Evolutionary conservation across 331 rosid genomes (phyloP).

Genomic region (Cydonia oblonga): DNA sequence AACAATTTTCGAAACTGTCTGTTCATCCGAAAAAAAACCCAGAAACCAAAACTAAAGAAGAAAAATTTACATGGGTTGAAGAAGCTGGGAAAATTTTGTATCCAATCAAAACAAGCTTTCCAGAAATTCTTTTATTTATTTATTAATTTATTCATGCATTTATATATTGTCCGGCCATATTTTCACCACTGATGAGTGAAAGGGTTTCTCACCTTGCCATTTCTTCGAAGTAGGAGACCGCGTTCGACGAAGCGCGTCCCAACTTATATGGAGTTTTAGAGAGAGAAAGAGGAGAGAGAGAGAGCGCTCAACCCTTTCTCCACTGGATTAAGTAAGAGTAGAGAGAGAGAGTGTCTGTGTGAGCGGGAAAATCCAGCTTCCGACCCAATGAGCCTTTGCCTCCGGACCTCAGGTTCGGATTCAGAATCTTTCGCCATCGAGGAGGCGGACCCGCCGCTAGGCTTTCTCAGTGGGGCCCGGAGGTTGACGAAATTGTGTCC

Average conservation of each 20-base stretch:
- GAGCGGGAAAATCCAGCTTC: slow-evolving; percentile 59
- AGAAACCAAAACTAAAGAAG: neutral
- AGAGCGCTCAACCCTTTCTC: neutral
- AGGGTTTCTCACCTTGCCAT: slow-evolving; percentile 7
- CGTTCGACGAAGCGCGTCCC: neutral
- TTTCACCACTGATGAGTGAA: too few species aligned
- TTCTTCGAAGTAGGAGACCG: neutral
- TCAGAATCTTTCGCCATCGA: neutral
- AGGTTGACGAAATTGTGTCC: neutral
- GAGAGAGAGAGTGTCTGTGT: neutral
- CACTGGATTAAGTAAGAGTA: slow-evolving; percentile 16
- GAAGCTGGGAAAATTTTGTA: neutral
- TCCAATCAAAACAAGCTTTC: neutral
- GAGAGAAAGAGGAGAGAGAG: neutral
- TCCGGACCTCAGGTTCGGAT: slow-evolving; percentile 17
- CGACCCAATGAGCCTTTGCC: neutral
- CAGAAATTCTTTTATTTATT: too few species aligned
- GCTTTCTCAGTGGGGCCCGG: too few species aligned
- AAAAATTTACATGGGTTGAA: neutral
- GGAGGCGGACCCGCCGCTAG: too few species aligned
- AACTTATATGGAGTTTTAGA: neutral
- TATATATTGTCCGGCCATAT: too few species aligned
- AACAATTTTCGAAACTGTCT: neutral
- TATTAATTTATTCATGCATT: too few species aligned
- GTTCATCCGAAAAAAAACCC: neutral